Conservation (phyloP, 305 asterid genomes). For the Fraxinus platypoda region DNA sequence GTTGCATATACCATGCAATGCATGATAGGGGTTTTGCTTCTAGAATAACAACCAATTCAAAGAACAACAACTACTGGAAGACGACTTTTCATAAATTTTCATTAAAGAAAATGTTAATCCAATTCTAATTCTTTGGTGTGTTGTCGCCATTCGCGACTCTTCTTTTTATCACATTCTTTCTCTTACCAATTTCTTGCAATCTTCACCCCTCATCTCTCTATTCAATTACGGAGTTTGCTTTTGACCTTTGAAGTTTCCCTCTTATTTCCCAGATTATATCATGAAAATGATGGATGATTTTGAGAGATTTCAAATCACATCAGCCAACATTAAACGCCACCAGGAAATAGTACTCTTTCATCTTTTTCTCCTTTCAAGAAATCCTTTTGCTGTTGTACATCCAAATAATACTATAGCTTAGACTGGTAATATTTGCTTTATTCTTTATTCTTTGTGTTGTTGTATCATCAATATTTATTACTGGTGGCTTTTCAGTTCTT, state of each 20-base stretch:
- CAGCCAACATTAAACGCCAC: conserved; percentile 32
- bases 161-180: neutral
- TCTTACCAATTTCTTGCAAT: conserved; percentile 41
- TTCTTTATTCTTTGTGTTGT: conserved; percentile 16
- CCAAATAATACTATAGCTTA: conserved; percentile 28
- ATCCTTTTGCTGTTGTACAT: conserved; percentile 23
- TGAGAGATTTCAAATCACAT: conserved; percentile 31
- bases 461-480: neutral
- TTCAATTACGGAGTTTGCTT: conserved; percentile 27
- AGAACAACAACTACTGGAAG: neutral
- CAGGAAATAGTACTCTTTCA: conserved; percentile 22
- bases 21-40: neutral
- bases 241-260: conserved; percentile 58
- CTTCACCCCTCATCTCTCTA: conserved; percentile 25
- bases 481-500: neutral
- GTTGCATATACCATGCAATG: neutral
- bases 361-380: conserved; percentile 16
- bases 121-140: neutral
- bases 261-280: conserved; percentile 14
- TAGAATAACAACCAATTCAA: neutral
- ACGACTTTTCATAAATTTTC: neutral
- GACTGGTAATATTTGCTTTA: conserved; percentile 6
- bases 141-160: conserved; percentile 38
- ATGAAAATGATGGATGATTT: conserved; percentile 23
- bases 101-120: neutral